Percentiles rank a stretch among this genome's conserved stretches.
Evolutionary conservation across 2,329 filamentous ascomycete species (phyloP).

Genomic region (Fusarium sp.): DNA sequence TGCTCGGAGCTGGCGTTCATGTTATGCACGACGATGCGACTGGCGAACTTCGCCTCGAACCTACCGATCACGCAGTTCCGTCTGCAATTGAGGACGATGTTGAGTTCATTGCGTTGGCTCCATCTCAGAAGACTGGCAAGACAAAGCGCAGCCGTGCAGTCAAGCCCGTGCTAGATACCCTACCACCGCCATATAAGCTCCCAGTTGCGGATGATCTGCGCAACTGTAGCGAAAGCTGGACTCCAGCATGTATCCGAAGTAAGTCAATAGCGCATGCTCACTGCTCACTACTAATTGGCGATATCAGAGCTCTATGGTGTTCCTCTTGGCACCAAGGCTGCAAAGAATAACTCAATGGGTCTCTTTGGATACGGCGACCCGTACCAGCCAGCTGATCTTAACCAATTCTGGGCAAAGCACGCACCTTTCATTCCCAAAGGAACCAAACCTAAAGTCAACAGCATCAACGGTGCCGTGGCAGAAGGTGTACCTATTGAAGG

Average conservation of each 20-base stretch:
- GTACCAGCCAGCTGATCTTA: background rate
- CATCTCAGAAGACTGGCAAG: background rate
- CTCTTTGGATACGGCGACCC: background rate
- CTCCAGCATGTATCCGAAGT: constrained; percentile 1
- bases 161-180: background rate
- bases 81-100: background rate
- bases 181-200: background rate
- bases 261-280: background rate
- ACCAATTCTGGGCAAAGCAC: background rate
- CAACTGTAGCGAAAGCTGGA: constrained; percentile 1
- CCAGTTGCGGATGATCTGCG: background rate
- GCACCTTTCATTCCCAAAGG: background rate
- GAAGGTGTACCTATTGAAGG: background rate
- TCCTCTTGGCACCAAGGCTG: background rate
- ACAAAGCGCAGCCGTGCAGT: background rate
- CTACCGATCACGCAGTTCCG: background rate
- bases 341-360: background rate
- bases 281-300: accelerated
- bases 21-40: background rate
- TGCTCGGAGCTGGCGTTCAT: background rate
- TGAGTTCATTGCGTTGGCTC: background rate
- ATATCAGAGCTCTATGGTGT: background rate
- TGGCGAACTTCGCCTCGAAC: background rate
- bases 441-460: background rate
- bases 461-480: background rate